Evolutionary conservation across 345 rosid species (phyloP).

Genomic region (Lepidium didymum): DNA sequence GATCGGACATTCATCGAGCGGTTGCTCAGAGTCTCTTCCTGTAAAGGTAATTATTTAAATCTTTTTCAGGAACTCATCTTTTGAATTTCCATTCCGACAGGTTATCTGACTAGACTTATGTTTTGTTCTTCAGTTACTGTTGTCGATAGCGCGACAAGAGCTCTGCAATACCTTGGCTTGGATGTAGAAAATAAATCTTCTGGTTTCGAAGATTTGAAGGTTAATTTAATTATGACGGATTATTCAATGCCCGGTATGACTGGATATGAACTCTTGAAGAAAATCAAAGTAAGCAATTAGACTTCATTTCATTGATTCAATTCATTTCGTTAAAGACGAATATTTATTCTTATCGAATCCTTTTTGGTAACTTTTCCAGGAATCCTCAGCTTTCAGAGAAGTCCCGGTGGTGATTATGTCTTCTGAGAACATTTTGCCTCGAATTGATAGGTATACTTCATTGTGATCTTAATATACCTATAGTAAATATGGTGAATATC

Average conservation of each 20-base stretch:
- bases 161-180: constrained; percentile 70
- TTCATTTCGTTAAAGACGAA: not conserved
- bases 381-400: constrained; percentile 57
- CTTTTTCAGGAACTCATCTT: not conserved
- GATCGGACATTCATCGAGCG: constrained; percentile 83
- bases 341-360: not conserved
- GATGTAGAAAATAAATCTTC: constrained; percentile 47
- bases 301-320: not conserved
- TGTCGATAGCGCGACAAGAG: constrained; percentile 72
- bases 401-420: constrained; percentile 82
- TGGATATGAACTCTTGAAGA: constrained; percentile 77
- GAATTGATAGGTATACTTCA: constrained; percentile 52
- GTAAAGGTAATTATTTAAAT: constrained; percentile 46
- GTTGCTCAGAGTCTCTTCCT: constrained; percentile 69
- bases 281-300: constrained; percentile 48
- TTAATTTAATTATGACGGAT: constrained; percentile 73
- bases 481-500: not conserved
- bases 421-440: constrained; percentile 66
- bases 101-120: not conserved
- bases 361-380: constrained; percentile 28
- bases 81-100: not conserved
- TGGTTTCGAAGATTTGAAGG: constrained; percentile 56
- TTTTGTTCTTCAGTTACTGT: constrained; percentile 50
- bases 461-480: not conserved
- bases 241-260: constrained; percentile 90